Evolutionary conservation across 2,329 filamentous ascomycete species (phyloP).

Genomic region (Xylaria sp.): DNA sequence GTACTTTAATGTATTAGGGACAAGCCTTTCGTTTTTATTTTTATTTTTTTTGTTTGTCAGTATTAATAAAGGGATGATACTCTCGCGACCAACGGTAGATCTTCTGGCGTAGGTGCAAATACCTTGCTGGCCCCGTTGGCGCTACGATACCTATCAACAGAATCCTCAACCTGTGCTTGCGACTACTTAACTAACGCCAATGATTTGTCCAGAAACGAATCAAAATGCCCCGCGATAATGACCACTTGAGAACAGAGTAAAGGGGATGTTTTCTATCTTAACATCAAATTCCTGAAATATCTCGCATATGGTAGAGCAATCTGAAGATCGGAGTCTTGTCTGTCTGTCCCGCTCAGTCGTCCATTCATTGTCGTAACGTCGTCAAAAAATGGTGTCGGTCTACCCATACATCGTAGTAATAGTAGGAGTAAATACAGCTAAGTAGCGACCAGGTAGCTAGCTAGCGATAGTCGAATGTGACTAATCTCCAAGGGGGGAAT

Average conservation of each 20-base stretch:
- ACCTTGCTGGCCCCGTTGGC: not conserved
- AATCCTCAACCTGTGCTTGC: slow-evolving; percentile 1
- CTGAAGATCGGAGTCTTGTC: slow-evolving; percentile 15
- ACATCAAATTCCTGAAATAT: slow-evolving; percentile 11
- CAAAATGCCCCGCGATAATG: slow-evolving; percentile 6
- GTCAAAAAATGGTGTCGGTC: slow-evolving; percentile 16
- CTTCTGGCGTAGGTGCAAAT: slow-evolving; percentile 6
- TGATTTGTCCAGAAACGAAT: slow-evolving; percentile 7
- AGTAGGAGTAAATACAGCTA: not conserved
- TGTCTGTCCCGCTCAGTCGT: slow-evolving; percentile 2
- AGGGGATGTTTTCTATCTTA: slow-evolving; percentile 17
- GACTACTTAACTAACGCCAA: slow-evolving; percentile 8
- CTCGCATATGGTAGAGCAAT: slow-evolving; percentile 19
- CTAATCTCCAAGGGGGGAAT: not conserved
- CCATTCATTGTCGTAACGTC: slow-evolving; percentile 29
- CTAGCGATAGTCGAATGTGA: not conserved
- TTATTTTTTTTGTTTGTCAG: no score
- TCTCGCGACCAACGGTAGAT: slow-evolving; percentile 4
- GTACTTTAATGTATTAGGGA: not conserved
- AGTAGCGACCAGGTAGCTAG: not conserved
- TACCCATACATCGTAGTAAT: not conserved
- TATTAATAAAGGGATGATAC: slow-evolving; percentile 1
- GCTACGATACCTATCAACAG: not conserved
- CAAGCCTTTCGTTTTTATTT: not conserved
- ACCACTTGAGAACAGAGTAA: slow-evolving; percentile 12